Base-by-base conservation (phyloP, 345 rosid species). In the Acer saccharum region DNA sequence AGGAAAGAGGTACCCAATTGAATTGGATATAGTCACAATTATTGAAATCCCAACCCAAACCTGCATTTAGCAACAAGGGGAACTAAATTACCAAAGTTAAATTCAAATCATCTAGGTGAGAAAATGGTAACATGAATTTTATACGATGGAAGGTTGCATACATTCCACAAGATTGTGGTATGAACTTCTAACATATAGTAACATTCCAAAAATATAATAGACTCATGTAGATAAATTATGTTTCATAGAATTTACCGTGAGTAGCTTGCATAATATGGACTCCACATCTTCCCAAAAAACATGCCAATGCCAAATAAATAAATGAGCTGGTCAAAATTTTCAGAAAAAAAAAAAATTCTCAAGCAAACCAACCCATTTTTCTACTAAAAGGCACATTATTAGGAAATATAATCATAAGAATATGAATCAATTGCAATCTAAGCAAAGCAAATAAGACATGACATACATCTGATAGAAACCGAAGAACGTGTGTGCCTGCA, bases 231-330 rank as follows among this genome's bases (percentile, higher is more conserved):
- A 63, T 23, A 60, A 72, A 50, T 62, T 27, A 68, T 35, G 46
- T 61, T 72, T 44, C 25, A 43, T 27, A 74, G 66, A 78, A 74
- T 76, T 80, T 87, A 94, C 99, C 76, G 84, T 87, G 63, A 94
- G 96, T 64, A 97, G 98, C 87, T 97, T 97, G 92, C 93, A 92
- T 85, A 97, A 86, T 86, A 97, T 93, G 83, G 98, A 92, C 85
- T 97, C 99, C 81, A 97, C 99, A 84, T 94, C 99, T 86, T 97
- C 98, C 76, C 99, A 84, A 18, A 71, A 68, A 81, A 69, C 68
- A 83, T 74, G 69, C 54, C 32, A 68, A 32, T 35, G 43, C 41
- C 77, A 10, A 60, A 77, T 4, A 50, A 29, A 46, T 72, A 55
- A 55, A 44, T 64, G 73, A 64, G 23, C 62, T 48, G 29, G 46